Evolutionary conservation across 495 filamentous ascomycete species (phyloP).

Genomic region (Podospora australis): DNA sequence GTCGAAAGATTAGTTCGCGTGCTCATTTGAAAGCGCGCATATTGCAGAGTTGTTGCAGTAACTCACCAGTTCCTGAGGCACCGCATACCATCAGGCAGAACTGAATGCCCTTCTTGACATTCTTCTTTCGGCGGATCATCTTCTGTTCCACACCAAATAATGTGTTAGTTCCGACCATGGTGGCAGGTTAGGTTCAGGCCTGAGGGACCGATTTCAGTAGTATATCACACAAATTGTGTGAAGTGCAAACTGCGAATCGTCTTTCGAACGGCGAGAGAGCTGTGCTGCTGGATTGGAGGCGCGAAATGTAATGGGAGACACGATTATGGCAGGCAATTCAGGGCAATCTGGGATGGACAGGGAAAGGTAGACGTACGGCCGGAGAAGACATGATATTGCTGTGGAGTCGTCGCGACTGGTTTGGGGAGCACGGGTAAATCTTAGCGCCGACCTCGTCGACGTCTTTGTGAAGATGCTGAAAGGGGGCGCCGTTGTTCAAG

Average conservation of each 20-base stretch:
- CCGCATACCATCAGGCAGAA: constrained; percentile 99
- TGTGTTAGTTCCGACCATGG: constrained; percentile 29
- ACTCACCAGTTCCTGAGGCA: constrained; percentile 92
- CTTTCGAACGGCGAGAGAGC: too few relatives aligned
- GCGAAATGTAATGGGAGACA: neutral
- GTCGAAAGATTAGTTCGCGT: constrained; percentile 21
- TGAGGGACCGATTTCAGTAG: too few relatives aligned
- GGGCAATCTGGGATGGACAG: constrained; percentile 8
- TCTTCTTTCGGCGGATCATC: constrained; percentile 99
- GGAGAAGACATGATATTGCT: constrained; percentile 31
- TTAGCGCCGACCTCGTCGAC: constrained; percentile 10
- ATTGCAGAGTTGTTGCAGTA: constrained; percentile 1
- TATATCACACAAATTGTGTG: constrained; percentile 2
- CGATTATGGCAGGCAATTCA: constrained; percentile 1
- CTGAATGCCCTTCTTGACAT: constrained; percentile 99
- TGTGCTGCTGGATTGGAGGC: constrained; percentile 2
- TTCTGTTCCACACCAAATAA: constrained; percentile 47
- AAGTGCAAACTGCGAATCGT: neutral
- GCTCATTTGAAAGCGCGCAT: neutral
- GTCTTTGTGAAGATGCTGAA: constrained; percentile 14
- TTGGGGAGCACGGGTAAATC: constrained; percentile 19
- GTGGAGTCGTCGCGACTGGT: constrained; percentile 14
- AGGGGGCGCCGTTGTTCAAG: too few relatives aligned
- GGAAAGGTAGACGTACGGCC: constrained; percentile 29
- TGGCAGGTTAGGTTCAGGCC: constrained; percentile 2